These are phyloP conservation scores for Boletus fagicola DNA, from an alignment of 768 basidiomycete species.

Conservation along the genomic window DNA sequence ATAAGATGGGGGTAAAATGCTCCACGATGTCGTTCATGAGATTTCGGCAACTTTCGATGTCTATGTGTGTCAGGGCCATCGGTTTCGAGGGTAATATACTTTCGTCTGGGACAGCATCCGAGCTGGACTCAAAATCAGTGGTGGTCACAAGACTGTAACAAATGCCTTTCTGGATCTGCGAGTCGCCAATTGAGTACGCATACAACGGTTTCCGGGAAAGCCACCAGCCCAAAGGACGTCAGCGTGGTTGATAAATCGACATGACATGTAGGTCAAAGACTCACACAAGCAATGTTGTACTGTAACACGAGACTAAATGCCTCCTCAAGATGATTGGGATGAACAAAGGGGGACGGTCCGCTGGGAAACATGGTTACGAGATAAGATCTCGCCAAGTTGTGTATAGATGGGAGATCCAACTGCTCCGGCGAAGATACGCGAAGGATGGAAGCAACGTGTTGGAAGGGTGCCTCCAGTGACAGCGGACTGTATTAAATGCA, in stretches of 20 bases:
- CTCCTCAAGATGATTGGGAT: slow-evolving; percentile 47
- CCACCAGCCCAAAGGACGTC: background rate
- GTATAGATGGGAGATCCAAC: slow-evolving; percentile 56
- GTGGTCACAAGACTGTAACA: slow-evolving; percentile 63
- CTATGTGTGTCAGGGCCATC: slow-evolving; percentile 31
- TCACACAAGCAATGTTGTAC: slow-evolving; percentile 47
- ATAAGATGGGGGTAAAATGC: slow-evolving; percentile 70
- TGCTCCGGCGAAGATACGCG: slow-evolving; percentile 55
- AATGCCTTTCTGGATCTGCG: slow-evolving; percentile 58
- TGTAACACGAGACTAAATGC: slow-evolving; percentile 51
- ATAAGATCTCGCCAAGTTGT: slow-evolving; percentile 42
- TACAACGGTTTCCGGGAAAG: background rate
- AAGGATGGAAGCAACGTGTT: slow-evolving; percentile 51
- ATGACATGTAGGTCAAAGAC: slow-evolving; percentile 21
- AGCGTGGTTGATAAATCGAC: background rate
- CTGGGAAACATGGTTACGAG: slow-evolving; percentile 49
- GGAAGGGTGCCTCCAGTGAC: slow-evolving; percentile 41
- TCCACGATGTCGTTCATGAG: slow-evolving; percentile 57
- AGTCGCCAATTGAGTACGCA: background rate
- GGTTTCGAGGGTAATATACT: background rate
- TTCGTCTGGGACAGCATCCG: slow-evolving; percentile 13
- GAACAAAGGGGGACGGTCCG: slow-evolving; percentile 42
- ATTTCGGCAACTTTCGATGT: slow-evolving; percentile 41
- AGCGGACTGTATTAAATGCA: slow-evolving; percentile 45
- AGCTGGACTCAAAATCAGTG: slow-evolving; percentile 52